A percentile compares a stretch with the other conserved stretches of the same genome.
phyloP scores from a whole-genome alignment of 208 protist genomes.

The Acanthamoeba triangularis region DNA sequence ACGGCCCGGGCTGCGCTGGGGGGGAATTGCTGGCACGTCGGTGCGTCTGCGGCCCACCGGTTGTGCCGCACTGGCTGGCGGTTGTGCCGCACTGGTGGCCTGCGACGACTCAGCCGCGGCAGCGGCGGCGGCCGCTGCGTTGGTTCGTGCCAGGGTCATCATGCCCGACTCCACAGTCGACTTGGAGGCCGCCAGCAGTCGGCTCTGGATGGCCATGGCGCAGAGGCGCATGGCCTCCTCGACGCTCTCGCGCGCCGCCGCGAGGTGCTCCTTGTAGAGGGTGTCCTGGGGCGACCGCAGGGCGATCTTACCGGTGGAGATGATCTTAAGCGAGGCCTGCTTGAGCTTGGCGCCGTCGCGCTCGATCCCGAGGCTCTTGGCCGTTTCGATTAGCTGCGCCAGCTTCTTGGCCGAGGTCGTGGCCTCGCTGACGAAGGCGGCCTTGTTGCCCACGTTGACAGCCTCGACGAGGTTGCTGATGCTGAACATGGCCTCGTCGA shows the following conservation, averaged over 20 bases:
- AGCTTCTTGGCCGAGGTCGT: slow-evolving; percentile 59
- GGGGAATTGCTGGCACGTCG: neutral
- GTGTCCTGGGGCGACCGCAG: slow-evolving; percentile 39
- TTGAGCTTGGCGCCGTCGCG: slow-evolving; percentile 73
- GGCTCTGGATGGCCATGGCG: slow-evolving; percentile 69
- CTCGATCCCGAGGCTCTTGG: slow-evolving; percentile 66
- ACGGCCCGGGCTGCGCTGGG: neutral
- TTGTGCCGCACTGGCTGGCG: neutral
- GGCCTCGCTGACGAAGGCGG: slow-evolving; percentile 69
- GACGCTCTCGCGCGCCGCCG: neutral
- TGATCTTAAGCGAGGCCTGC: slow-evolving; percentile 74
- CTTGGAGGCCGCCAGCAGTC: slow-evolving; percentile 17
- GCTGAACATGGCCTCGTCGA: slow-evolving; percentile 27
- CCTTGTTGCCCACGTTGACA: slow-evolving; percentile 59
- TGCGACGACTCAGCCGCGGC: too few species aligned
- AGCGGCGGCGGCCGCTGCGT: neutral
- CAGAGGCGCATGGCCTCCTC: slow-evolving; percentile 57
- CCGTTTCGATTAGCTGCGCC: slow-evolving; percentile 68
- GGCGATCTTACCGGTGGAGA: slow-evolving; percentile 64
- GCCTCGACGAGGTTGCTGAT: slow-evolving; percentile 39
- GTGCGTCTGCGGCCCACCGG: too few species aligned
- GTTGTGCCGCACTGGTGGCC: too few species aligned
- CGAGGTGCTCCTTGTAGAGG: slow-evolving; percentile 62
- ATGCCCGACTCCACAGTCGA: neutral
- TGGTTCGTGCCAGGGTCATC: neutral